These are phyloP conservation scores for Sclerotinia trifoliorum DNA, from an alignment of 2,329 filamentous ascomycete species.

Conservation along the genomic window DNA sequence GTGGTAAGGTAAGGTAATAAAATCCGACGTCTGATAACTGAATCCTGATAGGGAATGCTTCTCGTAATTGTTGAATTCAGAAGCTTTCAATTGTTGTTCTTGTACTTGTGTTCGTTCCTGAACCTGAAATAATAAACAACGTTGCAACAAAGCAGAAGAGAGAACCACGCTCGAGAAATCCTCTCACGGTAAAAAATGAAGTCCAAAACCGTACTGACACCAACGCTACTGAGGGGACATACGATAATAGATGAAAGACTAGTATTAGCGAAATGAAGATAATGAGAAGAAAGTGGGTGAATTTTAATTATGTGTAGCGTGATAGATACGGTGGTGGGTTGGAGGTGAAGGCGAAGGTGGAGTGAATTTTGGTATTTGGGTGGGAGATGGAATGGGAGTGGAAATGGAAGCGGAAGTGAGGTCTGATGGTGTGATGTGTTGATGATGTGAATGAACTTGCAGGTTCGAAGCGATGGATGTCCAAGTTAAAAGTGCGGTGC, in stretches of 20 bases:
- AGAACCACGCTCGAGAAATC: not conserved
- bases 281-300: not conserved
- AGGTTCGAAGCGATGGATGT: no score
- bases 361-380: not conserved
- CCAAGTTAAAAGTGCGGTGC: not conserved
- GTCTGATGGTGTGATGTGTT: no score
- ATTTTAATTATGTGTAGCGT: not conserved
- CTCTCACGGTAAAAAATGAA: not conserved
- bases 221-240: not conserved
- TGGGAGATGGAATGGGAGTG: no score
- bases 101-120: not conserved
- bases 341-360: not conserved
- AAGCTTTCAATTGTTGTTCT: not conserved
- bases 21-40: not conserved
- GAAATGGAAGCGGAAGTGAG: no score
- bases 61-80: not conserved
- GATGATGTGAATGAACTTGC: no score
- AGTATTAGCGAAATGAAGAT: not conserved
- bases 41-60: no score
- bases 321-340: not conserved
- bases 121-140: not conserved
- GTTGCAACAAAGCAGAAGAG: not conserved
- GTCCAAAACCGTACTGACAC: not conserved
- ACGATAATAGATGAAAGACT: not conserved
- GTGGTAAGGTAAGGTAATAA: no score